A percentile compares a stretch with the other conserved stretches of the same genome.
Conservation (phyloP, 768 basidiomycete species). For the Mycena filopes region DNA sequence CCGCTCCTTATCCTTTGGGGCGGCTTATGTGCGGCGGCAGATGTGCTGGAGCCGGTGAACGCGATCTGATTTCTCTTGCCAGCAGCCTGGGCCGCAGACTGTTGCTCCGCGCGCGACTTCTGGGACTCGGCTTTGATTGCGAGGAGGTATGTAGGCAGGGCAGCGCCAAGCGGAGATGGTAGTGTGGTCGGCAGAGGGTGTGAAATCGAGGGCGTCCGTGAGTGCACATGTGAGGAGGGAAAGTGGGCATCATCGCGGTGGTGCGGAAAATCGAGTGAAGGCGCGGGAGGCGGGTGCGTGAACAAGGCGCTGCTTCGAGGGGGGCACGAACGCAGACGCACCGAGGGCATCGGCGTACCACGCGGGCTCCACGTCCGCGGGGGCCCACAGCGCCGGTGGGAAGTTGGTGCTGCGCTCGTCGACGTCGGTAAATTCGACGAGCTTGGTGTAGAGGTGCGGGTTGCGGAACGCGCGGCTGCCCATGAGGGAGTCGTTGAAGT, state of each 20-base stretch:
- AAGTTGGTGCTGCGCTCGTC: slow-evolving; percentile 91
- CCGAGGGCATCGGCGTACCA: slow-evolving; percentile 87
- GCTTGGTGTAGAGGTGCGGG: slow-evolving; percentile 93
- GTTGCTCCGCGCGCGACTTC: slow-evolving; percentile 72
- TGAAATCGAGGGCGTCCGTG: background rate
- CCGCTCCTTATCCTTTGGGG: slow-evolving; percentile 18
- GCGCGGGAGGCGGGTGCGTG: slow-evolving; percentile 39
- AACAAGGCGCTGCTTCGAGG: slow-evolving; percentile 26
- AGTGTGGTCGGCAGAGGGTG: background rate
- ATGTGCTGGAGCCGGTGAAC: slow-evolving; percentile 52
- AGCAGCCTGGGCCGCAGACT: slow-evolving; percentile 58
- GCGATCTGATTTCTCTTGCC: slow-evolving; percentile 72
- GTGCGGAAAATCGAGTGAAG: slow-evolving; percentile 34
- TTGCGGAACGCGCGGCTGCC: slow-evolving; percentile 93
- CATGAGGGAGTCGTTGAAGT: slow-evolving; percentile 97
- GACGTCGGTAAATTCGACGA: slow-evolving; percentile 94
- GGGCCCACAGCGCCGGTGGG: slow-evolving; percentile 78
- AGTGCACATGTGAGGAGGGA: background rate
- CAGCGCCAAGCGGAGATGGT: background rate
- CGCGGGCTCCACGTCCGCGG: slow-evolving; percentile 66
- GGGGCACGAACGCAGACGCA: slow-evolving; percentile 51
- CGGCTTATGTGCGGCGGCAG: background rate
- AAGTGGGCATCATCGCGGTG: slow-evolving; percentile 12
- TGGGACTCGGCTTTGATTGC: slow-evolving; percentile 66
- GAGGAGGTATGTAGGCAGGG: slow-evolving; percentile 15